phyloP scores from a whole-genome alignment of 371 early-diverging fungal genomes.

The Mortierella sp. region DNA sequence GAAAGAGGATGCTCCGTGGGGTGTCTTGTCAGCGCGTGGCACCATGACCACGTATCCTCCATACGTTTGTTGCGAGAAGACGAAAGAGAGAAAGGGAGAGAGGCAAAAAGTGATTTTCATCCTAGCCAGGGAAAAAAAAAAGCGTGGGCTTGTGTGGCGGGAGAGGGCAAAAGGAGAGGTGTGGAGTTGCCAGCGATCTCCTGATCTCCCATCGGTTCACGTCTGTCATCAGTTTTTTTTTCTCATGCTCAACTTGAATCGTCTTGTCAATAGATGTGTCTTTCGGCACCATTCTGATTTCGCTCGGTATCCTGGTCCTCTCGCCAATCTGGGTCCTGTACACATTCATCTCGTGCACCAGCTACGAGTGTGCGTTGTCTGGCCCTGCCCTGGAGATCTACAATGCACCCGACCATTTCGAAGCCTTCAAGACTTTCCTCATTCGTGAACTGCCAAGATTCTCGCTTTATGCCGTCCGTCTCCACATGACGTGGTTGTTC shows the following conservation, averaged over 20 bases:
- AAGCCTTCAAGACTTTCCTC: constrained; percentile 34
- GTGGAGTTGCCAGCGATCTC: no score
- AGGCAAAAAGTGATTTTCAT: no score
- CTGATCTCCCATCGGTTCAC: no score
- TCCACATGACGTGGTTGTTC: constrained; percentile 73
- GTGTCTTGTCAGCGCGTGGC: no score
- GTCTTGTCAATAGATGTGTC: constrained; percentile 58
- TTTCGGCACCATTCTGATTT: constrained; percentile 58
- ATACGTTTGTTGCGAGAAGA: no score
- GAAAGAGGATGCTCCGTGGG: no score
- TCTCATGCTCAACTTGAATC: background rate
- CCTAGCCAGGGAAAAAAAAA: no score
- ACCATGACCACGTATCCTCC: no score
- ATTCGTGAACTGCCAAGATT: constrained; percentile 54
- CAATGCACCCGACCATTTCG: constrained; percentile 29
- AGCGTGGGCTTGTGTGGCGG: no score
- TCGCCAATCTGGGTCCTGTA: constrained; percentile 75
- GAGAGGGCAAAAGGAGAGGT: no score
- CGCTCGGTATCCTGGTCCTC: constrained; percentile 61
- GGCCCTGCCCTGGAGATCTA: constrained; percentile 62
- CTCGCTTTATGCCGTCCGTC: constrained; percentile 59
- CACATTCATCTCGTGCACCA: constrained; percentile 72
- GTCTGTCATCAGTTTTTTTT: constrained; percentile 1
- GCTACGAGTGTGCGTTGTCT: constrained; percentile 71
- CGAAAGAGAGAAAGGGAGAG: no score